phyloP scores from a whole-genome alignment of 139 green algal genomes.

The Chlorella vulgaris region DNA sequence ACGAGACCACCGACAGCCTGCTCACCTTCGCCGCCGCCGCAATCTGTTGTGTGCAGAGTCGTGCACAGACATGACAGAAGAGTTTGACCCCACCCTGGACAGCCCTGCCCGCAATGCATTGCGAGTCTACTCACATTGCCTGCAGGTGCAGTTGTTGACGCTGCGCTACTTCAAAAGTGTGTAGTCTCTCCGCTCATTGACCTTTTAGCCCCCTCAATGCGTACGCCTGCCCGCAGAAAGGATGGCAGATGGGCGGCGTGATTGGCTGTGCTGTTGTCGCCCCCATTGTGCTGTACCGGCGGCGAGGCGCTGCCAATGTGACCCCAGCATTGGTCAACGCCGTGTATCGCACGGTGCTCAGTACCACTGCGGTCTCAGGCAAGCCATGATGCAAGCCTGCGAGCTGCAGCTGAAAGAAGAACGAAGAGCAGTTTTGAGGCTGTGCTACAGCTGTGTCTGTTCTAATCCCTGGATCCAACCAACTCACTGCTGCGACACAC shows the following conservation, averaged over 20 bases:
- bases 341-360: neutral
- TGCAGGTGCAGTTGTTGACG: neutral
- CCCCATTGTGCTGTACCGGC: neutral
- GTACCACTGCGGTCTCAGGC: neutral
- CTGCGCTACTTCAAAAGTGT: neutral
- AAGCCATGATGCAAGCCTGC: neutral
- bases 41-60: no score
- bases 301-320: neutral
- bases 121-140: conserved; percentile 1
- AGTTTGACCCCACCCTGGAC: conserved; percentile 25
- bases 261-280: conserved; percentile 10
- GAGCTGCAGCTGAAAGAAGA: no score
- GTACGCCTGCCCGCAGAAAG: conserved; percentile 34
- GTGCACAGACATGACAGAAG: conserved; percentile 8
- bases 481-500: no score
- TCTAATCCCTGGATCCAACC: no score
- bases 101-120: conserved; percentile 6
- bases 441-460: no score
- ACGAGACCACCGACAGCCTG: no score
- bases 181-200: neutral
- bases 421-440: no score
- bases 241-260: conserved; percentile 27
- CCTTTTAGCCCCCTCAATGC: neutral
- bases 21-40: no score
- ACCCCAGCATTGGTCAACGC: neutral